Conservation (phyloP, 202 grass and related monocot genomes). For the Schoenoplectus triqueter region DNA sequence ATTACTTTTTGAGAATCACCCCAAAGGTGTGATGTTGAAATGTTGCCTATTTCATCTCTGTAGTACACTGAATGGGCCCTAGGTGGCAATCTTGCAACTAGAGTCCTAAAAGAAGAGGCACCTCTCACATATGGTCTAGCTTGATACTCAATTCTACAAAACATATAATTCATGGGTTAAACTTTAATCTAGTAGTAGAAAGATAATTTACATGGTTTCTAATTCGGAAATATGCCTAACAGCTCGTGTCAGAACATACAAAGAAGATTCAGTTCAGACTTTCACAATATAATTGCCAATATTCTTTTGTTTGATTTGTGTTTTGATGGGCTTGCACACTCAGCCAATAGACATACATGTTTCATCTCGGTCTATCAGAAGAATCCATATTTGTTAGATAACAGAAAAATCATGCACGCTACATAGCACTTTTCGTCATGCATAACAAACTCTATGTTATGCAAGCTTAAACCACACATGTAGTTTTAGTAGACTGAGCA, state of each 20-base stretch:
- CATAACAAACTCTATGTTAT: background rate
- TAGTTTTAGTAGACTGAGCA: background rate
- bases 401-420: background rate
- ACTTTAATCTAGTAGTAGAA: background rate
- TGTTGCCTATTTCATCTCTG: conserved; percentile 99
- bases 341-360: background rate
- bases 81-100: conserved; percentile 82
- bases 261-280: background rate
- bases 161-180: conserved; percentile 26
- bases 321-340: background rate
- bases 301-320: conserved; percentile 8
- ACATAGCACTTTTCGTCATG: background rate
- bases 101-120: conserved; percentile 81
- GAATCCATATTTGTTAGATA: background rate
- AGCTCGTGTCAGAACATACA: background rate
- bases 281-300: background rate
- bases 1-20: conserved; percentile 91
- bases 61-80: conserved; percentile 95
- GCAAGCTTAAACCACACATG: background rate
- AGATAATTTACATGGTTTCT: background rate
- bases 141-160: conserved; percentile 91
- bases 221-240: conserved; percentile 7
- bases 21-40: conserved; percentile 96
- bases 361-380: background rate
- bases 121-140: conserved; percentile 76